Percentiles rank a stretch among this genome's conserved stretches.
These are phyloP conservation scores for Fremontodendron californicum DNA, from an alignment of 345 rosid genomes.

Conservation along the genomic window DNA sequence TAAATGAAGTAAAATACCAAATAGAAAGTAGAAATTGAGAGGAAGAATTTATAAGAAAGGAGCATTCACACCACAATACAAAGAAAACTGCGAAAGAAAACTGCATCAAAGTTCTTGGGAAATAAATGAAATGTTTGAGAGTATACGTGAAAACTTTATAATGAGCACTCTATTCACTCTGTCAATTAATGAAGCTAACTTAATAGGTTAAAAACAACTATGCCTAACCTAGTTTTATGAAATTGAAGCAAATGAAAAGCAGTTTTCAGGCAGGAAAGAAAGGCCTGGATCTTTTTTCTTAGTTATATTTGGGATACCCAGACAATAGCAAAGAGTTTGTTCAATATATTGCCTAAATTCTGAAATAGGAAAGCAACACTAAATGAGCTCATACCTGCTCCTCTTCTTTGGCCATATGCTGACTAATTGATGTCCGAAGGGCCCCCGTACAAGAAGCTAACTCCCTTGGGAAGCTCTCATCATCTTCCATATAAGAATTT, in stretches of 20 bases:
- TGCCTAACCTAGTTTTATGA: neutral
- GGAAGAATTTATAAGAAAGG: neutral
- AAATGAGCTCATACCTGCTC: conserved; percentile 42
- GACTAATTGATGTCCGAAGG: conserved; percentile 57
- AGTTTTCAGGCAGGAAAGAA: neutral
- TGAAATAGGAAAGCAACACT: conserved; percentile 6
- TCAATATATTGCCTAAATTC: neutral
- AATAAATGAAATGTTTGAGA: neutral
- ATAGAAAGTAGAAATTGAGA: neutral
- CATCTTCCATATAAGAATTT: conserved; percentile 35
- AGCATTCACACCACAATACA: neutral
- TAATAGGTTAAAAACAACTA: neutral
- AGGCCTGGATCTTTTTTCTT: neutral
- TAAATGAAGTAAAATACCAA: neutral
- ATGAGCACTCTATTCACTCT: neutral
- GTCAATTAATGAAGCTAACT: neutral
- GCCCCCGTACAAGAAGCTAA: conserved; percentile 62
- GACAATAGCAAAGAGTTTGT: neutral
- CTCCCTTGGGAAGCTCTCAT: conserved; percentile 56
- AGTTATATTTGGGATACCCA: neutral
- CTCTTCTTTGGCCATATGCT: conserved; percentile 74
- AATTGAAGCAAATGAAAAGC: conserved; percentile 4
- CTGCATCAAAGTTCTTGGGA: neutral
- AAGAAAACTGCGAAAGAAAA: neutral
- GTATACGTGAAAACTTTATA: neutral